A percentile compares a stretch with the other conserved stretches of the same genome.
Evolutionary conservation across 2,329 filamentous ascomycete genomes (phyloP).

Genomic region (Neonectria ditissima): DNA sequence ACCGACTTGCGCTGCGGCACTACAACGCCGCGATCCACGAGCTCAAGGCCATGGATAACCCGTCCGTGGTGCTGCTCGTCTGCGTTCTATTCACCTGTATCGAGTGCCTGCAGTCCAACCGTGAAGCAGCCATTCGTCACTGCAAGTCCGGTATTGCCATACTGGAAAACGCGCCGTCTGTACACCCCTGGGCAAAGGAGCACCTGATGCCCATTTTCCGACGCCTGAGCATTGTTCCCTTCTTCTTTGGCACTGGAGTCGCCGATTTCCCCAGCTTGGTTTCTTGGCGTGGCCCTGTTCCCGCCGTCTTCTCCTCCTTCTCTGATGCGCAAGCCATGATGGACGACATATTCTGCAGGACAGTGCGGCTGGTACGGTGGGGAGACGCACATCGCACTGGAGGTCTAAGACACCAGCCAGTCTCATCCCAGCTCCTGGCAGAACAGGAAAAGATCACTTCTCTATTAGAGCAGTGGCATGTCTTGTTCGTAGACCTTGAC

Average conservation of each 20-base stretch:
- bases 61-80: conserved; percentile 22
- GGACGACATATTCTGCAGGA: conserved; percentile 23
- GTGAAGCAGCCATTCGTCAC: conserved; percentile 22
- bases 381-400: conserved; percentile 3
- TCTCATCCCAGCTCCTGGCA: neutral
- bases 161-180: conserved; percentile 10
- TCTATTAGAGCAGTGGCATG: conserved; percentile 1
- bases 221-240: conserved; percentile 21
- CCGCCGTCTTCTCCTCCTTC: conserved; percentile 4
- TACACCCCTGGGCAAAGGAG: conserved; percentile 6
- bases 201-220: conserved; percentile 26
- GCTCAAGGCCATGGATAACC: conserved; percentile 14
- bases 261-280: neutral
- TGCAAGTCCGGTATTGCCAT: conserved; percentile 11
- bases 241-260: conserved; percentile 20
- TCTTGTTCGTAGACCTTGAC: neutral
- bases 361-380: conserved; percentile 5
- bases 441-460: neutral
- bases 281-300: neutral
- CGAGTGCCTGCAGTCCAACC: conserved; percentile 28
- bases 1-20: conserved; percentile 21
- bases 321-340: conserved; percentile 23
- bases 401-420: neutral
- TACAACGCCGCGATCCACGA: conserved; percentile 29
- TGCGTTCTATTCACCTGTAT: conserved; percentile 33